Evolutionary conservation across 1,284 basidiomycete species (phyloP).

Genomic region (Stygiomarasmius scandens): DNA sequence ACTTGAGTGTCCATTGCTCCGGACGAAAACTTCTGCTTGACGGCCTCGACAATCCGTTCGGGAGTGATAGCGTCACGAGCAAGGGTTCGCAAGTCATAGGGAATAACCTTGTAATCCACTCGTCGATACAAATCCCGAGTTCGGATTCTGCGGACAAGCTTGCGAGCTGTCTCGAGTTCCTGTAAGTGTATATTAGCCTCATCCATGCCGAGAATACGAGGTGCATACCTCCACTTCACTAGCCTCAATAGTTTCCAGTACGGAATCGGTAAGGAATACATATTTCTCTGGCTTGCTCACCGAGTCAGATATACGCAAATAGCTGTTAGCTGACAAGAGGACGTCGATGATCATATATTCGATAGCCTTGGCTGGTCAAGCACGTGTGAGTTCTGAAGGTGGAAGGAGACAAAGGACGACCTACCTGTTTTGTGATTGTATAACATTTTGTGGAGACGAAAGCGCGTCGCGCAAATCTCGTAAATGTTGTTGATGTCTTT

Average conservation of each 20-base stretch:
- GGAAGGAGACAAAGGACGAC: neutral
- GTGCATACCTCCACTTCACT: constrained; percentile 47
- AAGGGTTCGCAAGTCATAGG: constrained; percentile 43
- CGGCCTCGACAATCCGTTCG: constrained; percentile 54
- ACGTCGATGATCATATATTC: constrained; percentile 82
- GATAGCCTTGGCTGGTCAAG: constrained; percentile 67
- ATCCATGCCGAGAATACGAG: neutral
- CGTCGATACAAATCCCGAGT: constrained; percentile 66
- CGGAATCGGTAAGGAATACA: constrained; percentile 66
- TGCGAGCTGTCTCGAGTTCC: constrained; percentile 60
- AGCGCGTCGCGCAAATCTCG: constrained; percentile 70
- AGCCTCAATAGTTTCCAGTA: constrained; percentile 61
- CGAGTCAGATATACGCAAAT: constrained; percentile 58
- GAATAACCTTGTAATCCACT: constrained; percentile 70
- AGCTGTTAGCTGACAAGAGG: constrained; percentile 63
- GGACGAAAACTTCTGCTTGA: constrained; percentile 30
- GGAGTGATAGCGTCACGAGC: constrained; percentile 54
- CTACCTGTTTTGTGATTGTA: constrained; percentile 78
- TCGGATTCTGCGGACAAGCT: constrained; percentile 62
- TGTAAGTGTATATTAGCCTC: constrained; percentile 27
- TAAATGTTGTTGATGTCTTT: constrained; percentile 77
- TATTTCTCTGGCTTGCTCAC: constrained; percentile 63
- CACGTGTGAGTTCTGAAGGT: no score
- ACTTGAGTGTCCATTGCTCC: constrained; percentile 25
- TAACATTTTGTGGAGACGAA: constrained; percentile 74